Percentiles rank a stretch among this genome's conserved stretches.
phyloP scores from a whole-genome alignment of 305 asterid species.

The Rubia tinctorum region DNA sequence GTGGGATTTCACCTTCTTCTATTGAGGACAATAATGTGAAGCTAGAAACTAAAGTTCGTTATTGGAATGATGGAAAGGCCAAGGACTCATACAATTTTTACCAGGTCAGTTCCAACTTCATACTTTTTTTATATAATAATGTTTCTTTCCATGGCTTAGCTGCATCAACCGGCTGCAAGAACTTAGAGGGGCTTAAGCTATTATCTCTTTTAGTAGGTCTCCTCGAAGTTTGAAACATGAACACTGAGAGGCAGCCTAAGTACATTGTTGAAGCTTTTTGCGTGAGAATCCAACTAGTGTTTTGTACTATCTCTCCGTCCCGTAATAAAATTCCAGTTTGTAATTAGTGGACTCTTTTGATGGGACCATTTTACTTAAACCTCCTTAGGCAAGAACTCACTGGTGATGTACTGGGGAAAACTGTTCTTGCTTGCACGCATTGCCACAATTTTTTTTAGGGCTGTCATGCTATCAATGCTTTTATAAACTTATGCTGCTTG shows the following conservation, averaged over 20 bases:
- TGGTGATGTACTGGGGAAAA: neutral
- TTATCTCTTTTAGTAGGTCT: neutral
- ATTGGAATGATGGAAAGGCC: slow-evolving; percentile 30
- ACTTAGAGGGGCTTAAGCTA: neutral
- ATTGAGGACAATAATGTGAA: slow-evolving; percentile 27
- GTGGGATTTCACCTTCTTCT: slow-evolving; percentile 39
- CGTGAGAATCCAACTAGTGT: neutral
- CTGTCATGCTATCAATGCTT: neutral
- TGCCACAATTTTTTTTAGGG: neutral
- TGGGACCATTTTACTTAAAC: neutral
- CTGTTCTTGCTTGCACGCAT: neutral
- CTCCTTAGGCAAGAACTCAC: neutral
- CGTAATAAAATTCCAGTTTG: neutral
- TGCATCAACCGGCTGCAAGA: neutral
- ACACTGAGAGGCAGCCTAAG: neutral
- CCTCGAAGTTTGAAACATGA: neutral
- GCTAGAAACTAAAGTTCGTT: slow-evolving; percentile 13
- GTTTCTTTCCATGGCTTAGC: neutral
- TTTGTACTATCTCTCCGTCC: neutral
- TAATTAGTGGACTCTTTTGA: too few species aligned
- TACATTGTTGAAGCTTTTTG: neutral
- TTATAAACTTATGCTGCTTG: neutral
- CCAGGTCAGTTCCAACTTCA: slow-evolving; percentile 49
- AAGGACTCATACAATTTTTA: slow-evolving; percentile 68
- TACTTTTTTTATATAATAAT: neutral